Percentiles rank a stretch among this genome's conserved stretches.
Conservation (phyloP, 2,329 filamentous ascomycete species). For the Fusarium ramigenum region DNA sequence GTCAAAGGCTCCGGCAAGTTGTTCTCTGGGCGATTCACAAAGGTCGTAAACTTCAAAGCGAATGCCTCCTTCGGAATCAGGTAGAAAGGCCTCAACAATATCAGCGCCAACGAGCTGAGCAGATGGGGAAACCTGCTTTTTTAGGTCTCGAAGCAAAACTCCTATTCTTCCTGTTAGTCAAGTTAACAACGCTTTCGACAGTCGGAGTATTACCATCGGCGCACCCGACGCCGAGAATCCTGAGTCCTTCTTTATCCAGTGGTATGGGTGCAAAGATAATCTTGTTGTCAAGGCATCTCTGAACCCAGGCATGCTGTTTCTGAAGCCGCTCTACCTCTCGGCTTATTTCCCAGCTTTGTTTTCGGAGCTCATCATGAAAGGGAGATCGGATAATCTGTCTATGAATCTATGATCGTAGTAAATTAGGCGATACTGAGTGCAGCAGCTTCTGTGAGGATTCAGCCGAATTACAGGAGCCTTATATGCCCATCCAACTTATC, state of each 20-base stretch:
- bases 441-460: background rate
- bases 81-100: conserved; percentile 7
- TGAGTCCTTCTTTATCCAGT: background rate
- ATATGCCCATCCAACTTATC: background rate
- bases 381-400: background rate
- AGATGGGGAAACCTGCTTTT: conserved; percentile 14
- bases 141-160: conserved; percentile 8
- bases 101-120: conserved; percentile 24
- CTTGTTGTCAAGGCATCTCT: conserved; percentile 9
- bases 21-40: background rate
- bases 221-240: conserved; percentile 17
- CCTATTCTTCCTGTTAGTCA: background rate
- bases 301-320: conserved; percentile 20
- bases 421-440: background rate
- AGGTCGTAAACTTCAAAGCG: conserved; percentile 6
- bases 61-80: background rate
- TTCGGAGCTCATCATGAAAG: background rate
- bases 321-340: conserved; percentile 18
- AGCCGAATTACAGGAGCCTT: background rate
- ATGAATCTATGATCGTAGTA: background rate
- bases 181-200: fast-evolving
- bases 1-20: background rate
- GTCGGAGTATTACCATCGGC: background rate
- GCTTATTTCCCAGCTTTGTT: background rate
- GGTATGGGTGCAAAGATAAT: conserved; percentile 10